A percentile compares a stretch with the other conserved stretches of the same genome.
Evolutionary conservation across 371 early-diverging fungal genomes (phyloP).

Genomic region (Enterospora canceri): DNA sequence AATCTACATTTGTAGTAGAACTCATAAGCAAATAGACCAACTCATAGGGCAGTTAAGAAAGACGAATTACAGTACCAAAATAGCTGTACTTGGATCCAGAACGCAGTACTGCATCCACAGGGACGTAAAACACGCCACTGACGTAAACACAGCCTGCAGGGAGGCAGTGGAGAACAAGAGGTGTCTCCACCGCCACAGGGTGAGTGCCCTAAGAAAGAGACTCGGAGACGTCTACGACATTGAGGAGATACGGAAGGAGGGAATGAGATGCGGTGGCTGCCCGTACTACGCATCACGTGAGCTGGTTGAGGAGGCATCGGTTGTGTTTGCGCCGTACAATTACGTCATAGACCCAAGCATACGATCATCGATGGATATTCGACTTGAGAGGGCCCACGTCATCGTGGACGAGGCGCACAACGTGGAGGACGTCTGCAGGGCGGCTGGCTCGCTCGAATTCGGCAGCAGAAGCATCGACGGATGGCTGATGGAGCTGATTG

Average conservation of each 20-base stretch:
- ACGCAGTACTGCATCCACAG: constrained; percentile 70
- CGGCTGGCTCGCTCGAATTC: constrained; percentile 59
- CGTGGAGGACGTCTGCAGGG: constrained; percentile 57
- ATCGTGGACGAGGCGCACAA: constrained; percentile 74
- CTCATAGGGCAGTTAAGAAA: constrained; percentile 70
- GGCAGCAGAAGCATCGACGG: constrained; percentile 32
- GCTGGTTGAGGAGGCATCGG: constrained; percentile 59
- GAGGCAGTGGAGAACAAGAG: constrained; percentile 60
- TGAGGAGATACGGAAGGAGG: constrained; percentile 55
- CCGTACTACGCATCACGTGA: constrained; percentile 68
- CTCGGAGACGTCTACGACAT: constrained; percentile 53
- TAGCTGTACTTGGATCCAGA: constrained; percentile 63
- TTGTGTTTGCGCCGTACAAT: constrained; percentile 78
- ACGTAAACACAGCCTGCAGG: constrained; percentile 62
- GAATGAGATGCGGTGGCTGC: constrained; percentile 58
- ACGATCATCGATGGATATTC: constrained; percentile 52
- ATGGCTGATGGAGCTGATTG: constrained; percentile 38
- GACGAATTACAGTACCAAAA: constrained; percentile 61
- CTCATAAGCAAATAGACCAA: constrained; percentile 81
- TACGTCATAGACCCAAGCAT: constrained; percentile 67
- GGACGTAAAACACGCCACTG: constrained; percentile 61
- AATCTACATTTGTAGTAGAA: constrained; percentile 68
- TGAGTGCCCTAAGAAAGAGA: constrained; percentile 31
- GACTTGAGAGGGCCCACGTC: constrained; percentile 60
- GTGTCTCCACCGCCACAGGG: constrained; percentile 53